Conservation (phyloP, 176 grass and related monocot genomes). For the Juncus inflexus region DNA sequence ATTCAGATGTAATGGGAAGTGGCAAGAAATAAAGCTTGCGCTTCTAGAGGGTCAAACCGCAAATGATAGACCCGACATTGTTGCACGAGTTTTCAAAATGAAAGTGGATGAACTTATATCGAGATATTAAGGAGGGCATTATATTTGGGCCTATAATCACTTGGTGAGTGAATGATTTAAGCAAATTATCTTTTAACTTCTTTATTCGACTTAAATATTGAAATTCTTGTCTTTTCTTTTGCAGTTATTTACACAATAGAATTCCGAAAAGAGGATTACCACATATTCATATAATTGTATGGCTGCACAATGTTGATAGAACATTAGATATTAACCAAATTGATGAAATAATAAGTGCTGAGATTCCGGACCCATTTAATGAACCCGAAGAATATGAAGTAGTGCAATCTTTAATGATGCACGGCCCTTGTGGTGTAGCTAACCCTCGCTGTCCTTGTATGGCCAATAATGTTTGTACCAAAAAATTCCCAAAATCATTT, state of each 20-base stretch:
- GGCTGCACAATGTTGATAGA: no score
- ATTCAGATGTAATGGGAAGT: slow-evolving; percentile 13
- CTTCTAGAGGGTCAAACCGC: background rate
- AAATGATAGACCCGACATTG: background rate
- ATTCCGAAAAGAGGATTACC: no score
- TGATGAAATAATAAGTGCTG: no score
- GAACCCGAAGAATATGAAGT: no score
- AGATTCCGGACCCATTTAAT: no score
- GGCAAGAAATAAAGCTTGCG: background rate
- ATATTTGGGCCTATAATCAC: background rate
- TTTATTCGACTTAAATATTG: background rate
- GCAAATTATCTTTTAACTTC: background rate
- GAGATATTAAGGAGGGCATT: background rate
- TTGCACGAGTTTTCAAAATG: background rate
- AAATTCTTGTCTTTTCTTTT: background rate
- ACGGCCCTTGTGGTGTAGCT: no score
- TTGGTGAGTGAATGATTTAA: background rate
- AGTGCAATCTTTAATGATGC: no score
- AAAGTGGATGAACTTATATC: background rate
- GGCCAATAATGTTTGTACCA: no score
- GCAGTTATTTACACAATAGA: no score
- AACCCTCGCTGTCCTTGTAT: no score
- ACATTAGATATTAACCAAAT: no score
- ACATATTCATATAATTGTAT: no score
- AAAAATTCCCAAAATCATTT: background rate